phyloP scores from a whole-genome alignment of 2,329 filamentous ascomycete species.

The Colletotrichum graminicola region DNA sequence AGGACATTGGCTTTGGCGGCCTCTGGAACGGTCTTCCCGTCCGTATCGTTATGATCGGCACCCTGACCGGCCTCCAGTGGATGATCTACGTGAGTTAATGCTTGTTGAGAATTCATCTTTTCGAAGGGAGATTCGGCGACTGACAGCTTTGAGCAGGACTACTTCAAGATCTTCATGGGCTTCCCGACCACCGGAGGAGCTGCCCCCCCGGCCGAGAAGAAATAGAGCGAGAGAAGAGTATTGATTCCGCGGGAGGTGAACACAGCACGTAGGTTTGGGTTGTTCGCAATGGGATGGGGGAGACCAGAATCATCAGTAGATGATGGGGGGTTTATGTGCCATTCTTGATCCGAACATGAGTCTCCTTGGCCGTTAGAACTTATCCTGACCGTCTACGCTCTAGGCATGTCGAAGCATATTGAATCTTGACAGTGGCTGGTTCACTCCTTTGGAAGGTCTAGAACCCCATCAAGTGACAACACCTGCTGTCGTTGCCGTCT shows the following conservation, averaged over 20 bases:
- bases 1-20: conserved; percentile 87
- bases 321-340: not conserved
- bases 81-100: conserved; percentile 81
- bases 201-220: conserved; percentile 64
- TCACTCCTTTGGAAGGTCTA: too few relatives aligned
- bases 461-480: not conserved
- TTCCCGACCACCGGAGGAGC: conserved; percentile 84
- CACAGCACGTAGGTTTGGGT: not conserved
- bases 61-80: conserved; percentile 87
- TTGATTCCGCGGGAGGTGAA: not conserved
- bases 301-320: not conserved
- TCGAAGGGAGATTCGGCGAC: conserved; percentile 38
- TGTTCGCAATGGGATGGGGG: not conserved
- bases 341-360: not conserved
- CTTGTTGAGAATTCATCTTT: conserved; percentile 31
- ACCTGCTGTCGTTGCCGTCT: not conserved
- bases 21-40: conserved; percentile 93
- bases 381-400: not conserved
- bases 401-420: not conserved
- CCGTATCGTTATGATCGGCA: conserved; percentile 89
- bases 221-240: conserved; percentile 44
- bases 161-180: conserved; percentile 92
- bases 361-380: not conserved
- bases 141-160: conserved; percentile 65
- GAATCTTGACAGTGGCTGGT: not conserved